Conservation (phyloP, 2,329 filamentous ascomycete genomes). For the Colletotrichum siamense region DNA sequence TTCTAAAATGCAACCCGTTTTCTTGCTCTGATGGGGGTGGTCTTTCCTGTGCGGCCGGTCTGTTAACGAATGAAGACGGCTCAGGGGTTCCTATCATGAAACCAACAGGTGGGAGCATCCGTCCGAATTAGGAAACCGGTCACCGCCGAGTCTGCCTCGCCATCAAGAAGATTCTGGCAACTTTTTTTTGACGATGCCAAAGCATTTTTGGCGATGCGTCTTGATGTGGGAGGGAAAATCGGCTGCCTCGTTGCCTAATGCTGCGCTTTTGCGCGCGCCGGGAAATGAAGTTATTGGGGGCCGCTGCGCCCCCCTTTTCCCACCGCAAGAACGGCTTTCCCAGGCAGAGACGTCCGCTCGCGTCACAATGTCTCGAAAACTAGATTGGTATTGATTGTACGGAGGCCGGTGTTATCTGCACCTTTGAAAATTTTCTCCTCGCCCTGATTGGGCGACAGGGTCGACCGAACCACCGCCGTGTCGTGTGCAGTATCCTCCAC, state of each 20-base stretch:
- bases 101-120: not conserved
- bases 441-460: not conserved
- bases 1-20: not conserved
- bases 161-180: not conserved
- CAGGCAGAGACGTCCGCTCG: not conserved
- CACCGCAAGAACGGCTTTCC: not conserved
- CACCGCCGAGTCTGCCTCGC: not conserved
- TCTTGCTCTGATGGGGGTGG: not conserved
- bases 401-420: not conserved
- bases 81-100: not conserved
- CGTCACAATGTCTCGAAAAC: not conserved
- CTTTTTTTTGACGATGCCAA: not conserved
- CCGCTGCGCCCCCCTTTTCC: not conserved
- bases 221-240: not conserved
- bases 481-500: not conserved
- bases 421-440: not conserved
- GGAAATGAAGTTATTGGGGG: not conserved
- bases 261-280: not conserved
- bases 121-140: not conserved
- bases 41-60: not conserved
- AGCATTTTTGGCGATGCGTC: not conserved
- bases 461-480: fast-evolving
- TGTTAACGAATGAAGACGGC: not conserved
- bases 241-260: not conserved
- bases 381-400: not conserved